phyloP scores from a whole-genome alignment of 352 stramenopile genomes.

The Phytophthora ramorum region DNA sequence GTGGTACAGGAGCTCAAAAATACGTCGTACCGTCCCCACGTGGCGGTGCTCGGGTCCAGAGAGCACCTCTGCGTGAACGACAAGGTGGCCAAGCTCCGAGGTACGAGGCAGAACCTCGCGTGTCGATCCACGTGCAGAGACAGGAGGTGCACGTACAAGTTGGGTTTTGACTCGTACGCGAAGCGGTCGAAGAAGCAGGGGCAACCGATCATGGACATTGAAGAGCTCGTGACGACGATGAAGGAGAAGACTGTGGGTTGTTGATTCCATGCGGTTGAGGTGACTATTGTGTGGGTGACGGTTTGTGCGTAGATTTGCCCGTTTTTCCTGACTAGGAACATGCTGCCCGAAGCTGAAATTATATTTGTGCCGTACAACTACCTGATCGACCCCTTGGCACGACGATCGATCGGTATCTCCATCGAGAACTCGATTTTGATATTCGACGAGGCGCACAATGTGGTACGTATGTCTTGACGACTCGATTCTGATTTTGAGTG shows the following conservation, averaged over 20 bases:
- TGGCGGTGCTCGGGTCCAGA: slow-evolving; percentile 93
- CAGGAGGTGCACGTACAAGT: slow-evolving; percentile 84
- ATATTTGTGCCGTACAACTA: slow-evolving; percentile 99
- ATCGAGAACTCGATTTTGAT: slow-evolving; percentile 98
- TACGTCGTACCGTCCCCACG: slow-evolving; percentile 91
- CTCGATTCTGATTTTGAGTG: not conserved
- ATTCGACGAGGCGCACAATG: slow-evolving; percentile 99
- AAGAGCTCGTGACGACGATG: slow-evolving; percentile 95
- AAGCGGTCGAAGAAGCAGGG: slow-evolving; percentile 55
- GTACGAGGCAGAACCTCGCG: slow-evolving; percentile 87
- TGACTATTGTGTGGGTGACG: slow-evolving; percentile 35
- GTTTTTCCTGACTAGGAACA: slow-evolving; percentile 96
- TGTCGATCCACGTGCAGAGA: slow-evolving; percentile 89
- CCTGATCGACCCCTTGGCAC: slow-evolving; percentile 95
- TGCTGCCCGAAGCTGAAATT: slow-evolving; percentile 94
- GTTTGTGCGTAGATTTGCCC: slow-evolving; percentile 90
- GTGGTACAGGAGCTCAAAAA: slow-evolving; percentile 97
- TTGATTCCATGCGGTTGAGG: not conserved
- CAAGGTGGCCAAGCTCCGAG: slow-evolving; percentile 89
- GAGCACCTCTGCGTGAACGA: slow-evolving; percentile 98
- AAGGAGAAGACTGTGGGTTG: slow-evolving; percentile 69
- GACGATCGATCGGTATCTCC: slow-evolving; percentile 93
- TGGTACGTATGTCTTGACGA: slow-evolving; percentile 70
- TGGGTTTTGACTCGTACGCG: slow-evolving; percentile 74
- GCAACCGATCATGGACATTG: slow-evolving; percentile 97